Evolutionary conservation across 306 rosid genomes (phyloP).

Genomic region (Quercus suber): DNA sequence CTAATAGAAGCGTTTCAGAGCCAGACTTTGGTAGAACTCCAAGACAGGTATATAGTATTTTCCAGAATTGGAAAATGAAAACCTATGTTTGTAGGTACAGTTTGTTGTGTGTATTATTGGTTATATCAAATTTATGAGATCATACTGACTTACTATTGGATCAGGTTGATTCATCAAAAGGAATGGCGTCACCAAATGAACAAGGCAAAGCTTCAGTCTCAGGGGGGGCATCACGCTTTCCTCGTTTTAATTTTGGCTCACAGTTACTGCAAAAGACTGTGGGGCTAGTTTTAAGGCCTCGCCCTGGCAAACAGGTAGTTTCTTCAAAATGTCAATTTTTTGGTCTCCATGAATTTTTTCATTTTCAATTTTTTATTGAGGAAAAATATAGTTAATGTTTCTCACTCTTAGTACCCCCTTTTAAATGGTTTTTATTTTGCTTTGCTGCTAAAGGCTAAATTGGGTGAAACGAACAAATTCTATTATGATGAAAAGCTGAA

Average conservation of each 20-base stretch:
- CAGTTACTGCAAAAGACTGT: slow-evolving; percentile 73
- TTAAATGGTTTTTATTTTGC: slow-evolving; percentile 23
- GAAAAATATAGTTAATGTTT: slow-evolving; percentile 9
- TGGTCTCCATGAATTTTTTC: neutral
- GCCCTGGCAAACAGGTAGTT: slow-evolving; percentile 67
- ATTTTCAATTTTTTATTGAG: neutral
- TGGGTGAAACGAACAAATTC: slow-evolving; percentile 84
- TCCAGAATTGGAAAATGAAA: neutral
- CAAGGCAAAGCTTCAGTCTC: slow-evolving; percentile 57
- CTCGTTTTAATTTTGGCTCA: slow-evolving; percentile 81
- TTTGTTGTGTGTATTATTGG: neutral
- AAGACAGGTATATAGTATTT: slow-evolving; percentile 57
- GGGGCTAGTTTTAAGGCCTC: slow-evolving; percentile 74
- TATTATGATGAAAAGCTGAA: slow-evolving; percentile 86
- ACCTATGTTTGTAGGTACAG: neutral
- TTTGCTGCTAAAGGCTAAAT: slow-evolving; percentile 62
- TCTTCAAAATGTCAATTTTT: slow-evolving; percentile 3
- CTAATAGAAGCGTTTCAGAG: slow-evolving; percentile 90
- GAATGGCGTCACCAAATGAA: slow-evolving; percentile 38
- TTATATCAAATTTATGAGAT: slow-evolving; percentile 13
- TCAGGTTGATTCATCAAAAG: slow-evolving; percentile 50
- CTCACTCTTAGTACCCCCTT: slow-evolving; percentile 11
- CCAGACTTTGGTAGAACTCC: slow-evolving; percentile 86
- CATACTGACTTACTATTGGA: slow-evolving; percentile 16
- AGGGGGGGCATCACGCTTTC: slow-evolving; percentile 61